phyloP scores from a whole-genome alignment of 805 yeast genomes.

The Candida coleopterorum region DNA sequence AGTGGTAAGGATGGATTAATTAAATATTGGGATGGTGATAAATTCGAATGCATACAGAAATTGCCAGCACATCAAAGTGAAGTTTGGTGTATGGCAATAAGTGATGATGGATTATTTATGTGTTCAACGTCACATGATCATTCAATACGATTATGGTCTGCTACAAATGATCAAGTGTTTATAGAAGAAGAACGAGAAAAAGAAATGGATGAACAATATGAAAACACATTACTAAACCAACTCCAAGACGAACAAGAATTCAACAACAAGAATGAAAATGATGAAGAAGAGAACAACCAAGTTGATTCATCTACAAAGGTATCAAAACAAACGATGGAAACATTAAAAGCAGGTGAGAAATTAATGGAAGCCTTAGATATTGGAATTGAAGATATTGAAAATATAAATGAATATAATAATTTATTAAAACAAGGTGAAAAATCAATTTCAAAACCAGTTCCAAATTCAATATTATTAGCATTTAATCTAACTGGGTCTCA shows the following conservation, averaged over 20 bases:
- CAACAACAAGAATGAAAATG: too few relatives aligned
- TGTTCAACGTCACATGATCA: conserved; percentile 91
- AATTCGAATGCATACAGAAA: conserved; percentile 89
- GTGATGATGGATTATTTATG: conserved; percentile 64
- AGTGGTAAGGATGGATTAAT: conserved; percentile 84
- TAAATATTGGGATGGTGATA: conserved; percentile 98
- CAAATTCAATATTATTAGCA: conserved; percentile 71
- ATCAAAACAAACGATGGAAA: conserved; percentile 79
- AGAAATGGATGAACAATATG: conserved; percentile 90
- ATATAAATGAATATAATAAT: conserved; percentile 45
- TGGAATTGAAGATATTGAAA: conserved; percentile 66
- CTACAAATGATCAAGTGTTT: conserved; percentile 93
- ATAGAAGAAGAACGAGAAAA: conserved; percentile 94
- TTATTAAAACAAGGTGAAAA: conserved; percentile 34
- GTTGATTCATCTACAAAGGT: conserved; percentile 60
- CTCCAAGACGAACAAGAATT: conserved; percentile 51
- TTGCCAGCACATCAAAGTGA: conserved; percentile 81
- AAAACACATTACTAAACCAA: conserved; percentile 68
- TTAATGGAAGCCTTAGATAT: conserved; percentile 88
- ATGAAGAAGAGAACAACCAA: conserved; percentile 35
- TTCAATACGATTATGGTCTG: conserved; percentile 88
- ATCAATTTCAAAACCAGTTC: conserved; percentile 49
- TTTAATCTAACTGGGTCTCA: conserved; percentile 66
- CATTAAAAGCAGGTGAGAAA: conserved; percentile 91
- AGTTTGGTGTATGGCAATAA: conserved; percentile 87